Conservation (phyloP, 2,329 filamentous ascomycete species). For the Fusarium praegraminearum region DNA sequence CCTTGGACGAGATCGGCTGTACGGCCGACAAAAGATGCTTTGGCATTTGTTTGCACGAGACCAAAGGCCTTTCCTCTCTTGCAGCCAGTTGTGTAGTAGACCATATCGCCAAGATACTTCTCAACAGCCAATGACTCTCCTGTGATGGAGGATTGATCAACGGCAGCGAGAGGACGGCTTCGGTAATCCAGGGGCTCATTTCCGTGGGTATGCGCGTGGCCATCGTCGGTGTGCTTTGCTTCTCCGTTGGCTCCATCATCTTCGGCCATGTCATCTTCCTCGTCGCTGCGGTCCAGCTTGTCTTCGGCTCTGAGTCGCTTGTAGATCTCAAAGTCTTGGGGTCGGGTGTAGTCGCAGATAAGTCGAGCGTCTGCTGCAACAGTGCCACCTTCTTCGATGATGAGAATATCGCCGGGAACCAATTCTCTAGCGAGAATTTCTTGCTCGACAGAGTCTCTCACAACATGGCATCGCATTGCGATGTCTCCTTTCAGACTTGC, state of each 20-base stretch:
- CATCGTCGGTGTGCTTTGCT: background rate
- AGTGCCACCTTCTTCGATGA: constrained; percentile 32
- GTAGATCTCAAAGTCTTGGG: constrained; percentile 34
- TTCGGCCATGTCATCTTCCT: constrained; percentile 25
- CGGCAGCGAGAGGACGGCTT: constrained; percentile 23
- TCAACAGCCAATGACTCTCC: constrained; percentile 33
- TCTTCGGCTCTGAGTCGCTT: constrained; percentile 33
- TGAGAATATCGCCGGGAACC: constrained; percentile 25
- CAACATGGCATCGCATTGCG: constrained; percentile 31
- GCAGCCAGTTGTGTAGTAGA: constrained; percentile 36
- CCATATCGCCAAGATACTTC: constrained; percentile 28
- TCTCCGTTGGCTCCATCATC: constrained; percentile 5
- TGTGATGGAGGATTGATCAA: constrained; percentile 34
- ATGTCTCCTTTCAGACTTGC: constrained; percentile 36
- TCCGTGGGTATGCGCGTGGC: background rate
- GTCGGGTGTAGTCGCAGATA: constrained; percentile 28
- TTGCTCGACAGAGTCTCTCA: constrained; percentile 17
- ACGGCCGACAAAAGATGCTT: constrained; percentile 29
- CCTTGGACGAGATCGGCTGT: constrained; percentile 34
- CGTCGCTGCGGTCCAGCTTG: constrained; percentile 30
- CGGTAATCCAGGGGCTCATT: constrained; percentile 14
- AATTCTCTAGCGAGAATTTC: constrained; percentile 29
- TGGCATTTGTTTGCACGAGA: constrained; percentile 20
- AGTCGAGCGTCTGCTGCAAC: constrained; percentile 31
- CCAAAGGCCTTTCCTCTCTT: constrained; percentile 29